Evolutionary conservation across 1,139 yeast species (phyloP), one percentile per base, ranked within the genome.

Genomic region (Chernovozyma aurita): DNA sequence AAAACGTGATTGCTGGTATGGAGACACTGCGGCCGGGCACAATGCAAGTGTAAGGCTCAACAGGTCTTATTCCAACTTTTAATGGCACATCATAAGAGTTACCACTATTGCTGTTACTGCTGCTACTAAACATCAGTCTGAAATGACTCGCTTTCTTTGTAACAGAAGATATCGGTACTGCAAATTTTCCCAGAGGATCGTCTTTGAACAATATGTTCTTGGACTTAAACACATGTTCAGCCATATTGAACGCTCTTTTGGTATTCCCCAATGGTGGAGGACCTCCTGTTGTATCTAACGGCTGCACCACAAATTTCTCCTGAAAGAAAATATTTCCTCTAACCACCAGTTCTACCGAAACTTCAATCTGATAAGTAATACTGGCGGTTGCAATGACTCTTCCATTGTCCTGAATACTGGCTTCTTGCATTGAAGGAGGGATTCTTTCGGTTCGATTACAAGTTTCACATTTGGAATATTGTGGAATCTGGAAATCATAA

Each of bases 361-460:
- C 40, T 25, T 37, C 40, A 3, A 37, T 22, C 25, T 37, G 40
- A 18, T 37, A 37, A 3, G 37, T 37, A 27, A 37, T 34, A 16
- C 34, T 30, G 3, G 37, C 40, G 13, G 34, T 33, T 16, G 31
- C 34, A 3, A 29, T 13, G 8, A 13, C 26, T 11, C 37, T 25
- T 3, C 18, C 14, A n/a, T 26, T 16, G 17, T 20, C 34, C 3
- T 17, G 25, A 5, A 27, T 28, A 7, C 20, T 24, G 17, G 31
- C 28, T 17, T 32, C 32, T 8, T 32, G 31, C 34, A 37, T 28
- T 2, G 33, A 34, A 13, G 40, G 34, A 5, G 40, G 40, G 5
- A 37, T 18, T 14, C 6, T 14, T 27, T 37, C 37, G 7, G 30
- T 18, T 13, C 34, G 22, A 9, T 20, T 11, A 24, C 40, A 37